Base-by-base conservation (phyloP, 73 alveolate species). In the Breviolum minutum region DNA sequence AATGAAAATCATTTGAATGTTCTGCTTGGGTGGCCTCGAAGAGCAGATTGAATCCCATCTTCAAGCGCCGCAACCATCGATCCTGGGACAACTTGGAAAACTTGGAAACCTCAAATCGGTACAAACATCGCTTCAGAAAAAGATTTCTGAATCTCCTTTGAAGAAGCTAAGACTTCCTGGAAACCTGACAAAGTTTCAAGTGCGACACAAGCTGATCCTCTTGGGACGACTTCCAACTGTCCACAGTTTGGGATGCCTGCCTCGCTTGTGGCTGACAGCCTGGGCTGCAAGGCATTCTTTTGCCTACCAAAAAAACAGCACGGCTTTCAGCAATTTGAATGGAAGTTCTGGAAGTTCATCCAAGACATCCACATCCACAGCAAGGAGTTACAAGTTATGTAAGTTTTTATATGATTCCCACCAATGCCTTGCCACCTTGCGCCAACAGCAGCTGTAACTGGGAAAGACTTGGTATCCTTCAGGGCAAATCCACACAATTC, bases 31-130 rank as follows among this genome's bases (percentile, higher is more conserved):
- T 19, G 32, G 95, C 97, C 98, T 92, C 91, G 66, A 92, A 74
- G 13, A 92, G 98, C 77, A 92, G 90, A 29, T 80, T 70, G 98
- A 92, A 92, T 66, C 98, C 98, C 90, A 73, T 92, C 98, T 92
- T 81, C 79, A 92, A 64, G 40, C 98, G 98, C 16, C 63, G 63
- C 61, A 76, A 61, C 98, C 98, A 92, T 22, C 54, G 88, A 54
- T 91, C 97, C 97, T 91, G 40, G 68, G 54, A 40, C 0, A 40
- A 3, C 54, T 40, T 40, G 54, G 54, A 40, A 40, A 40, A 3
- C 54, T 40, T 40, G 54, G 54, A 40, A 40, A 40, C 54, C 54
- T 40, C 54, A 40, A 40, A 40, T 40, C 54, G 54, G 54, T 40
- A 40, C 54, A 40, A 40, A 40, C 54, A 40, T 40, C 54, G 54